These are phyloP conservation scores for Fusarium poae DNA, from an alignment of 2,329 filamentous ascomycete species.

Conservation along the genomic window DNA sequence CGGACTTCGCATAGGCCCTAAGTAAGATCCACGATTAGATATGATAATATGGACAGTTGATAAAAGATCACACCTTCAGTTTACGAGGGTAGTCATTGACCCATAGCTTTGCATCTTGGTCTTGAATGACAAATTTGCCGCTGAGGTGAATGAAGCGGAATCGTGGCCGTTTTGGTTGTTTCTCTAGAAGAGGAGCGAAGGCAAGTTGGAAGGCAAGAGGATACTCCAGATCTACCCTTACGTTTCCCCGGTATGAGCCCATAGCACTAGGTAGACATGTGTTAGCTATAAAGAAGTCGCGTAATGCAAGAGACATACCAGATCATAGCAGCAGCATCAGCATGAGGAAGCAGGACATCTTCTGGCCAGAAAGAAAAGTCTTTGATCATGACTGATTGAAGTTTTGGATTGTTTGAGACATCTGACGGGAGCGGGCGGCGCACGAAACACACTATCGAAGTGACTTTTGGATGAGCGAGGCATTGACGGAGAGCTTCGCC, in stretches of 20 bases:
- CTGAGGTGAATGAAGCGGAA: conserved; percentile 54
- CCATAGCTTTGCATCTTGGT: conserved; percentile 51
- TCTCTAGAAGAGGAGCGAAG: conserved; percentile 20
- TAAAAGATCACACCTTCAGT: conserved; percentile 23
- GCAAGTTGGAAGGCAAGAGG: conserved; percentile 35
- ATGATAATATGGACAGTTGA: fast-evolving
- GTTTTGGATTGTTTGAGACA: conserved; percentile 30
- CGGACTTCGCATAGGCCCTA: conserved; percentile 37
- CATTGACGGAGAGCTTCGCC: conserved; percentile 51
- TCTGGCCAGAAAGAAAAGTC: conserved; percentile 42
- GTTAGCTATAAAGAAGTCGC: too few relatives aligned
- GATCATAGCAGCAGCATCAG: conserved; percentile 44
- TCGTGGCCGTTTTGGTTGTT: not conserved
- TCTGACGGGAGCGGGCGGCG: conserved; percentile 47
- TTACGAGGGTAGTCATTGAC: conserved; percentile 41
- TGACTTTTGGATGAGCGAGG: conserved; percentile 50
- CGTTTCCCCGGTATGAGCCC: conserved; percentile 40
- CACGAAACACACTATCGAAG: conserved; percentile 51
- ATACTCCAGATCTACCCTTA: conserved; percentile 40
- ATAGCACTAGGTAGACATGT: too few relatives aligned
- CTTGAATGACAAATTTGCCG: conserved; percentile 51
- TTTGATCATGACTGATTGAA: conserved; percentile 31
- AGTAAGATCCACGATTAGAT: not conserved
- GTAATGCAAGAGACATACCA: conserved; percentile 32
- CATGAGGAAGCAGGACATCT: conserved; percentile 21